Evolutionary conservation across 108 stramenopile genomes (phyloP).

Genomic region (Fistulifera solaris): DNA sequence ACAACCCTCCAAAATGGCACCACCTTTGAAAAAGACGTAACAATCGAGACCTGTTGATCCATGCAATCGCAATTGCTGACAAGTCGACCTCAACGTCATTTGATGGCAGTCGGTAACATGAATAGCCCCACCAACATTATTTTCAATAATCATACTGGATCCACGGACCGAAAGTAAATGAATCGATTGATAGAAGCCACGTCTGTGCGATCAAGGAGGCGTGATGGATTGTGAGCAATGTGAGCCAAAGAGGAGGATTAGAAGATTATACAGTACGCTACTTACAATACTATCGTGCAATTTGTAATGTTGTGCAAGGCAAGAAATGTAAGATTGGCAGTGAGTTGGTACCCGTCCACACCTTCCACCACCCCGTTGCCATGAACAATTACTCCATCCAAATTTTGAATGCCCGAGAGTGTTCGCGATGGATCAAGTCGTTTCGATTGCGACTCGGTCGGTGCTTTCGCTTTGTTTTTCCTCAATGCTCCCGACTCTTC

Average conservation of each 20-base stretch:
- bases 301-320: not conserved
- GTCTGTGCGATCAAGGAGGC: not conserved
- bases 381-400: too few relatives aligned
- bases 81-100: not conserved
- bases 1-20: conserved; percentile 2
- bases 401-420: too few relatives aligned
- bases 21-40: conserved; percentile 1
- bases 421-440: too few relatives aligned
- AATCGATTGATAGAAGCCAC: conserved; percentile 3
- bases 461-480: not conserved
- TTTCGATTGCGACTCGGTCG: not conserved
- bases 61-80: conserved; percentile 37
- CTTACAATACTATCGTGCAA: conserved; percentile 5
- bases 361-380: too few relatives aligned
- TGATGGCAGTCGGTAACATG: conserved; percentile 24
- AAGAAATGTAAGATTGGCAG: not conserved
- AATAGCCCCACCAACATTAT: conserved; percentile 9
- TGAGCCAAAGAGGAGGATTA: not conserved
- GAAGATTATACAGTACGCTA: not conserved
- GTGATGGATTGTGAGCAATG: not conserved
- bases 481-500: not conserved
- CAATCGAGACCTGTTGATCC: conserved; percentile 14
- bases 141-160: not conserved
- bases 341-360: too few relatives aligned
- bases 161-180: conserved; percentile 3